phyloP scores from a whole-genome alignment of 805 yeast genomes.

The Ogataea henricii region DNA sequence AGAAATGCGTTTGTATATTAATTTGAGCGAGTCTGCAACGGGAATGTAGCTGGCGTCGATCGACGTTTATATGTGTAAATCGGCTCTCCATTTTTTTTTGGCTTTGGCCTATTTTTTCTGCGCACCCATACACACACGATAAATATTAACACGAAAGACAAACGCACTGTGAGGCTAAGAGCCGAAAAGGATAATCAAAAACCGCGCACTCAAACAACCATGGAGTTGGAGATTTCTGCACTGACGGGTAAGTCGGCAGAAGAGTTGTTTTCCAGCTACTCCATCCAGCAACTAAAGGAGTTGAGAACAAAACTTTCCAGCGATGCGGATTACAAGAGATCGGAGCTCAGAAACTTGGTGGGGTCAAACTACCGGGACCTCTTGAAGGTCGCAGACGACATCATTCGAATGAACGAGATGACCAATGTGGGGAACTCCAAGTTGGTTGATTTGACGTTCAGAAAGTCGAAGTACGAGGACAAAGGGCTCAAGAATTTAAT shows the following conservation, averaged over 20 bases:
- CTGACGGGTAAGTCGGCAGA: constrained; percentile 22
- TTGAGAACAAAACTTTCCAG: constrained; percentile 23
- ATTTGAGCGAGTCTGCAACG: no score
- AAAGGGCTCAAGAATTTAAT: constrained; percentile 25
- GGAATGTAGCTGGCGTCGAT: constrained; percentile 10
- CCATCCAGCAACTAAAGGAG: constrained; percentile 32
- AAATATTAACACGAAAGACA: constrained; percentile 14
- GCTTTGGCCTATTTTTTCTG: no score
- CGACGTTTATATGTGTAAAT: constrained; percentile 2
- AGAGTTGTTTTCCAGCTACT: constrained; percentile 30
- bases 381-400: constrained; percentile 39
- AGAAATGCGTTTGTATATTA: neutral
- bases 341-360: constrained; percentile 34
- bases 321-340: constrained; percentile 26
- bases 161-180: neutral
- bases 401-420: constrained; percentile 36
- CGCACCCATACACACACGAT: neutral
- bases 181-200: neutral
- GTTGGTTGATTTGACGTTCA: constrained; percentile 31
- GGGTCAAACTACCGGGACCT: constrained; percentile 39
- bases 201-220: neutral
- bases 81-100: neutral
- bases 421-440: constrained; percentile 27
- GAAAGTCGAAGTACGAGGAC: constrained; percentile 31
- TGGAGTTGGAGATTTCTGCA: constrained; percentile 13